Evolutionary conservation across 371 early-diverging fungal species (phyloP), one percentile per base, ranked within the genome.

Genomic region (Circinella umbellata): DNA sequence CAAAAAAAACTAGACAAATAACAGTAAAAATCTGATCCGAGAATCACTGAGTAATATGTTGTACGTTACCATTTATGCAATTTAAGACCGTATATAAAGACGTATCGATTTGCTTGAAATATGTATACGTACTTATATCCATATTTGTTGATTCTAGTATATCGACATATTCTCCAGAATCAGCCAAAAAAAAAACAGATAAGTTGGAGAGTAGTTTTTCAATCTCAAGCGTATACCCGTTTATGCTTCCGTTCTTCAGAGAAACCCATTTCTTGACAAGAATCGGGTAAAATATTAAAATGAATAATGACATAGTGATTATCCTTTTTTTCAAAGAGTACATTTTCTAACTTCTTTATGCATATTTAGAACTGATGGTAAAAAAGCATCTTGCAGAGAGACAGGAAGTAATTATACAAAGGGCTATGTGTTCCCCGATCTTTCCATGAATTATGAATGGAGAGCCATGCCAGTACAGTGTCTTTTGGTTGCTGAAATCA

Each of bases 301-400:
- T 51, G 51, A 51, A 51, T 51, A 51, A 51, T 51, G 51, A 51
- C 51, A 51, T 51, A 51, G 51, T 51, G 51, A 51, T 51, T 51
- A 51, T 51, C 51, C 51, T 51, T 51, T 51, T 51, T 51, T 51
- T 51, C 51, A 51, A 51, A 7, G 51, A 51, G 0, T 51, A 51
- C 49, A 49, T 49, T 49, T 49, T 49, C 49, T 49, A 49, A 49
- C 49, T 51, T 51, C 51, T 51, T 51, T 51, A 51, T 51, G 51
- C 15, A 51, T 51, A 51, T 51, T 51, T 6, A 51, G 51, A 51
- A 51, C 51, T 4, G 51, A 51, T n/a, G 51, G 47, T 51, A 51
- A 51, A 51, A 51, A 51, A 51, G 51, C 51, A 13, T 6, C 51
- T 7, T 7, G 8, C 51, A 51, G 7, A 51, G 51, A 51, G 7